These are phyloP conservation scores for Aspergillus luchuensis DNA, from an alignment of 2,329 filamentous ascomycete genomes.

Conservation along the genomic window DNA sequence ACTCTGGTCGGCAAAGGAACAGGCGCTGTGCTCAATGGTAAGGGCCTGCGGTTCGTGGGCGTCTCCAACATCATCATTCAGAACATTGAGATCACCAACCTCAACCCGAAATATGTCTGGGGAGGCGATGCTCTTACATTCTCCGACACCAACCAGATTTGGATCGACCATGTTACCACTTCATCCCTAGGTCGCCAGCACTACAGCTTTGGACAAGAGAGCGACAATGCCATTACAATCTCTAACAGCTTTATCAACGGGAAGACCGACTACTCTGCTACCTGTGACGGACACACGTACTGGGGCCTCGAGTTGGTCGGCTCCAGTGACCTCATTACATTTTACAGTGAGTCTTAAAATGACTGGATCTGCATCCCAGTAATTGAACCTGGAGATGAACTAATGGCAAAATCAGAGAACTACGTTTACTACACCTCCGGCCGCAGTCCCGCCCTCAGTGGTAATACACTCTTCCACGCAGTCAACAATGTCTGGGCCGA, in stretches of 20 bases:
- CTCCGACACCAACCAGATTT: conserved; percentile 44
- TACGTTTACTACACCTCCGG: conserved; percentile 61
- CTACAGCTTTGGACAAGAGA: conserved; percentile 42
- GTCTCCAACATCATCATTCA: conserved; percentile 60
- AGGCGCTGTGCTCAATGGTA: conserved; percentile 59
- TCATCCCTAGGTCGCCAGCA: conserved; percentile 47
- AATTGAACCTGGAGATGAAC: conserved; percentile 20
- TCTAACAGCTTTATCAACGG: conserved; percentile 51
- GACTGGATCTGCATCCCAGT: conserved; percentile 28
- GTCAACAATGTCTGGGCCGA: conserved; percentile 39
- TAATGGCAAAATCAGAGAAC: conserved; percentile 38
- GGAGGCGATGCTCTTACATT: conserved; percentile 61
- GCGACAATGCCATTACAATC: conserved; percentile 50
- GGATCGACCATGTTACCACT: conserved; percentile 57
- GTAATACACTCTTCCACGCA: conserved; percentile 58
- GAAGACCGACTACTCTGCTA: conserved; percentile 54
- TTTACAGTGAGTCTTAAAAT: no score
- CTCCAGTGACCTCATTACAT: conserved; percentile 55
- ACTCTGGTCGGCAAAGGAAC: conserved; percentile 56
- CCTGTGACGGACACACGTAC: conserved; percentile 60
- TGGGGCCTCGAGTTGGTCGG: conserved; percentile 57
- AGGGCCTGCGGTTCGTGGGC: conserved; percentile 54
- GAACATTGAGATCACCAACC: conserved; percentile 39
- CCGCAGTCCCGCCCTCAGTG: conserved; percentile 57
- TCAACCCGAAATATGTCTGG: conserved; percentile 62